Percentiles rank a stretch among this genome's conserved stretches.
Conservation (phyloP, 1,284 basidiomycete species). For the Fomitopsis betulina region DNA sequence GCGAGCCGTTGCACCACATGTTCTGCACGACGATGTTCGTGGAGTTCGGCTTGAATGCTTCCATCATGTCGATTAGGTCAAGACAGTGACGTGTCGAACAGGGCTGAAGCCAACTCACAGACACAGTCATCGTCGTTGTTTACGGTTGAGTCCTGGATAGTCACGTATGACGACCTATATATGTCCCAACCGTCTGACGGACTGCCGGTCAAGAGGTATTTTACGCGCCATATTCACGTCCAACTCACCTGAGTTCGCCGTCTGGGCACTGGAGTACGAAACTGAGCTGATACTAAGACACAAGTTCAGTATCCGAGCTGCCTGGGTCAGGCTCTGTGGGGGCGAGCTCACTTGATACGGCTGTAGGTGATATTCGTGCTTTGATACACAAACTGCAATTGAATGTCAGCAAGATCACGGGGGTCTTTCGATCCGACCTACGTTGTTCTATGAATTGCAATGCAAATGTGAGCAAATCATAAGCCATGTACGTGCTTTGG, state of each 20-base stretch:
- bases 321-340: not conserved
- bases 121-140: conserved; percentile 64
- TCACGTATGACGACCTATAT: conserved; percentile 50
- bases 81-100: not conserved
- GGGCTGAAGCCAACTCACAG: conserved; percentile 16
- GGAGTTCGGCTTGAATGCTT: conserved; percentile 60
- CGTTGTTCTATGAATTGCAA: conserved; percentile 31
- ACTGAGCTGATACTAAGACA: conserved; percentile 21
- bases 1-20: conserved; percentile 56
- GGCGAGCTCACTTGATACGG: conserved; percentile 22
- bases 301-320: not conserved
- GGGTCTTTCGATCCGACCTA: conserved; percentile 8
- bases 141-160: conserved; percentile 47
- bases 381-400: conserved; percentile 28
- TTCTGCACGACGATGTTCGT: conserved; percentile 58
- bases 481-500: not conserved
- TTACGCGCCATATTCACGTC: not conserved
- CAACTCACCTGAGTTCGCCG: conserved; percentile 2
- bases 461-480: not conserved
- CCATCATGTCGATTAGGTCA: not conserved
- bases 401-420: not conserved
- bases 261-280: conserved; percentile 21
- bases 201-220: not conserved
- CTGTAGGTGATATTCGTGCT: conserved; percentile 29
- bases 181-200: conserved; percentile 57